phyloP scores from a whole-genome alignment of 257 asterid species.

The Craterostigma plantagineum region DNA sequence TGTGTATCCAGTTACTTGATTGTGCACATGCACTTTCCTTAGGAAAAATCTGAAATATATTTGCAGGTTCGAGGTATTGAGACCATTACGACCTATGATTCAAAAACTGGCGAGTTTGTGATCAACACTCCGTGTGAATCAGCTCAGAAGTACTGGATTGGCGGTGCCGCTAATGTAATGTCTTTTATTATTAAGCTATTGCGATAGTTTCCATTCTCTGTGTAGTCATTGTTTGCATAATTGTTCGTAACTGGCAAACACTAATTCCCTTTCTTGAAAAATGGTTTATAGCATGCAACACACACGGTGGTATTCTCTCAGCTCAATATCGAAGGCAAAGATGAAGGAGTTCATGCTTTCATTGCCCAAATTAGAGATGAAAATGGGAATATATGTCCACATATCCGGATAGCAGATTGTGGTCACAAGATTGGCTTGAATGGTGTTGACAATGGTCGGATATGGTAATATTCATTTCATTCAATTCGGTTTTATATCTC shows the following conservation, averaged over 20 bases:
- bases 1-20: slow-evolving; percentile 7
- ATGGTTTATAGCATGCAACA: slow-evolving; percentile 60
- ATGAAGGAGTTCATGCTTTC: slow-evolving; percentile 94
- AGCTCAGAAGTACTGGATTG: slow-evolving; percentile 98
- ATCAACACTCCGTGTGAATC: slow-evolving; percentile 92
- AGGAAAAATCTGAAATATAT: not conserved
- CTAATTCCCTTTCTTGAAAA: slow-evolving; percentile 4
- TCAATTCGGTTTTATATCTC: not conserved
- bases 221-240: not conserved
- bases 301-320: slow-evolving; percentile 91
- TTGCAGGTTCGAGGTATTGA: slow-evolving; percentile 93
- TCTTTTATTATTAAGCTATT: slow-evolving; percentile 1
- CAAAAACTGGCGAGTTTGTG: slow-evolving; percentile 61
- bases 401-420: slow-evolving; percentile 77
- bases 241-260: slow-evolving; percentile 8
- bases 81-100: slow-evolving; percentile 65
- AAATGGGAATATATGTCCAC: slow-evolving; percentile 65
- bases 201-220: slow-evolving; percentile 1
- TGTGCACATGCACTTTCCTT: not conserved
- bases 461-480: slow-evolving; percentile 37
- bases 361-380: slow-evolving; percentile 71
- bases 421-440: slow-evolving; percentile 95
- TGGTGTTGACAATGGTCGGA: slow-evolving; percentile 95
- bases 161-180: slow-evolving; percentile 92
- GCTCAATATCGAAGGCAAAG: slow-evolving; percentile 56